Evolutionary conservation across 2,329 filamentous ascomycete genomes (phyloP), one percentile per base, ranked within the genome.

Genomic region (Phyllosticta citriasiana): DNA sequence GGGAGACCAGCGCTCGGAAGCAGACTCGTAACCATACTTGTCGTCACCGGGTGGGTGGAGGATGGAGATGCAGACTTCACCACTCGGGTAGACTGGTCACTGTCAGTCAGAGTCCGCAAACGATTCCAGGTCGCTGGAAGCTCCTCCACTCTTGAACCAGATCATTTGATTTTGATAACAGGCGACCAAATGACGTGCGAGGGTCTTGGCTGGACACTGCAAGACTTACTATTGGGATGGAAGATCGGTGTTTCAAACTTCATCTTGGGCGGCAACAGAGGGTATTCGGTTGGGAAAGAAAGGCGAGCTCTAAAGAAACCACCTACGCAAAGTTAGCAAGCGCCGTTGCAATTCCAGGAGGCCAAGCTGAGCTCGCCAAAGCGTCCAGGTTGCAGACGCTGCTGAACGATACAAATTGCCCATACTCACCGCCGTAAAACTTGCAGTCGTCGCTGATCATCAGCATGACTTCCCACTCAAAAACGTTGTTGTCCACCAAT

Each of bases 381-480:
- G 16, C 40, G 40, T n/a, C 16, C 4, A 51, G 47, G 19, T 51
- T 16, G 14, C 5, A 55, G 25, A 55, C 53, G 24, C n/a, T 4
- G 25, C 8, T 30, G 9, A 14, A n/a, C 7, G 14, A 26, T 10
- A 7, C 12, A 10, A 33, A 6, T 7, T 22, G 14, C 3, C n/a
- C 30, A 16, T 24, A 76, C 84, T 62, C 77, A 93, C 92, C 92
- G 69, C 92, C 92, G 69, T 97, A 97, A 75, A 89, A 89, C 76
- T 92, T 93, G 76, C 89, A 92, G 71, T 96, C 91, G 68, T 97
- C 92, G 64, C 85, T 91, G 66, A 97, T 93, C 93, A 99, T 97
- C 64, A 99, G 84, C 89, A 97, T 96, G 22, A 97, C 91, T 75
- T 97, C 92, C 94, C 94, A 99, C 78, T 96, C 89, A 67, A 97